These are phyloP conservation scores for Epichloe aotearoae DNA, from an alignment of 2,329 filamentous ascomycete genomes.

Conservation along the genomic window DNA sequence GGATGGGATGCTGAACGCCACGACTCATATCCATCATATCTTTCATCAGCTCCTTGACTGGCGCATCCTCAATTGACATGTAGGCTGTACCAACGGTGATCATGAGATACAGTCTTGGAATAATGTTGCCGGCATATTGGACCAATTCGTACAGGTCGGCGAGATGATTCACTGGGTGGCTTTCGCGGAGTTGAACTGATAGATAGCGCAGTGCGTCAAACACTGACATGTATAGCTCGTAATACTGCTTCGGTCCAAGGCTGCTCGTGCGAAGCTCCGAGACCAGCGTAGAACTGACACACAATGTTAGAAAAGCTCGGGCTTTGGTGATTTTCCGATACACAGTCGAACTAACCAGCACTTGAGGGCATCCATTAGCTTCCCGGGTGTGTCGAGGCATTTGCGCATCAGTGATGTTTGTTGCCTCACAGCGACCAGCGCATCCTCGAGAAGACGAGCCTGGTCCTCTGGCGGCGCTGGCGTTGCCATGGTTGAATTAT, in stretches of 20 bases:
- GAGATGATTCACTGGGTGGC: constrained; percentile 93
- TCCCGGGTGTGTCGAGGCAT: constrained; percentile 90
- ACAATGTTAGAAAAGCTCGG: constrained; percentile 3
- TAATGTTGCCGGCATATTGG: constrained; percentile 95
- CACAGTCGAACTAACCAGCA: constrained; percentile 63
- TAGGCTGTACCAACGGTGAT: constrained; percentile 98
- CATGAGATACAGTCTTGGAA: constrained; percentile 95
- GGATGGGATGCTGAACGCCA: constrained; percentile 91
- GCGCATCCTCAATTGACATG: constrained; percentile 96
- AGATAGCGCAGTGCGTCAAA: constrained; percentile 96
- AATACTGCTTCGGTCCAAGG: constrained; percentile 98
- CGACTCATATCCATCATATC: constrained; percentile 99
- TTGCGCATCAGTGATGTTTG: constrained; percentile 96
- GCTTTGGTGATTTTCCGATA: not conserved
- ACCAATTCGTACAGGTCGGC: constrained; percentile 96
- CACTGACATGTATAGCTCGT: constrained; percentile 98
- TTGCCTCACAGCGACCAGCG: constrained; percentile 87
- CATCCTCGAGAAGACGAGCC: constrained; percentile 93
- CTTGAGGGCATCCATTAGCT: constrained; percentile 99
- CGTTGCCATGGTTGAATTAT: constrained; percentile 27
- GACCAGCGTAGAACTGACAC: constrained; percentile 76
- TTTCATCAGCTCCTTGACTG: constrained; percentile 99
- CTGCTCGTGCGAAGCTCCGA: constrained; percentile 97
- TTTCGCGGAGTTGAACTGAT: constrained; percentile 91
- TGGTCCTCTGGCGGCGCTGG: constrained; percentile 62